Evolutionary conservation across 2,329 filamentous ascomycete species (phyloP).

Genomic region (Fusarium sp.): DNA sequence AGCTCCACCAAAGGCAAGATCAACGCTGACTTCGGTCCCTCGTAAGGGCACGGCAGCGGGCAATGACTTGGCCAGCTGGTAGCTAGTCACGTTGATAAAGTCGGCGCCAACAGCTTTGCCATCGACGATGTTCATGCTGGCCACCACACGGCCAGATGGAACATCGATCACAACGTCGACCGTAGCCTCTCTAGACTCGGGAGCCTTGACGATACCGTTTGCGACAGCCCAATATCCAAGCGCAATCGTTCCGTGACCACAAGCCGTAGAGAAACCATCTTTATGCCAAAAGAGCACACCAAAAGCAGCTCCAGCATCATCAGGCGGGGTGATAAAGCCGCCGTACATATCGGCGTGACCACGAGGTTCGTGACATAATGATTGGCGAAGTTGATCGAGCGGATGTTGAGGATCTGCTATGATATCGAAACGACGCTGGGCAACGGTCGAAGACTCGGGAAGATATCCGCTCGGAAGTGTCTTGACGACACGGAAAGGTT

Average conservation of each 20-base stretch:
- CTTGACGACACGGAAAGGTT: conserved; percentile 42
- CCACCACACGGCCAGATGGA: conserved; percentile 26
- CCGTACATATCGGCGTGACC: conserved; percentile 44
- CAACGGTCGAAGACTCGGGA: conserved; percentile 7
- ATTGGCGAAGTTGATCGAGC: conserved; percentile 26
- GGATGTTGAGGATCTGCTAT: conserved; percentile 2
- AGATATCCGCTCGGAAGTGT: conserved; percentile 14
- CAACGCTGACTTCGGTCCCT: not conserved
- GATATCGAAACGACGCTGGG: conserved; percentile 11
- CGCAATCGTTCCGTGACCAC: conserved; percentile 44
- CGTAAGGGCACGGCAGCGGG: conserved; percentile 1
- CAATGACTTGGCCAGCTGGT: conserved; percentile 20
- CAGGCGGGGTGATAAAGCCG: conserved; percentile 38
- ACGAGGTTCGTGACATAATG: conserved; percentile 29
- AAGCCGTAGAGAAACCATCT: conserved; percentile 45
- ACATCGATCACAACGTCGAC: conserved; percentile 36
- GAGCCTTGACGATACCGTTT: not conserved
- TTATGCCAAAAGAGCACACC: conserved; percentile 47
- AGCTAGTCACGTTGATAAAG: conserved; percentile 35
- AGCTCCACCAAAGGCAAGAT: conserved; percentile 27
- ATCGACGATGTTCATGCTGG: not conserved
- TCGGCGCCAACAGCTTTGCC: conserved; percentile 18
- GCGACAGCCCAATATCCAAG: conserved; percentile 42
- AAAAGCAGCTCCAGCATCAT: conserved; percentile 38
- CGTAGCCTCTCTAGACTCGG: not conserved